Evolutionary conservation across 192 early-diverging fungal genomes (phyloP), one percentile per base, ranked within the genome.

Genomic region (Phycomyces blakesleeanus): DNA sequence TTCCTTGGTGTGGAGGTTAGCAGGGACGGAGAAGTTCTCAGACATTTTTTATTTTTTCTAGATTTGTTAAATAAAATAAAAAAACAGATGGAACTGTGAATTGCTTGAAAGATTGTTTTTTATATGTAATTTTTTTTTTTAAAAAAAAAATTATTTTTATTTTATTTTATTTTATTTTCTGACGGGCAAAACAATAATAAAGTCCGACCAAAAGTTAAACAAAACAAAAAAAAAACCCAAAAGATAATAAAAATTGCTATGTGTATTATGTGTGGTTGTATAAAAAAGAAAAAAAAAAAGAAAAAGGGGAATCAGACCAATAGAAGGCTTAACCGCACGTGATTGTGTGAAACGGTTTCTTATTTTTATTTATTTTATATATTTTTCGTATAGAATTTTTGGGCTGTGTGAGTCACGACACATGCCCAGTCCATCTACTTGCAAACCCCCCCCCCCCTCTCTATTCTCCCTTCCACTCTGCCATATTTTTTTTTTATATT

Each of bases 1-100:
- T 47, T 70, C 41, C 34, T 47, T 63, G 67, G 63, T 65, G 44
- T 75, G 73, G 65, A 81, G 57, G 63, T 81, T 81, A 40, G 74
- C 72, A 52, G 81, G 78, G 54, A 69, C 68, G 55, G 79, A 40
- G 58, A 81, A 81, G 27, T 61, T 26, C 20, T 41, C 51, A 64
- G 70, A 66, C 73, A 75, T 75, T 38, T 38, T 53, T 52, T 55
- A 56, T 56, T 16, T 56, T 37, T 56, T 37, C 29, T 16, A 37
- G 8, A 37, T 20, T 56, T 27, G 20, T 29, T 26, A 34, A 56
- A 56, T 24, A 56, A 27, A 29, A n/a, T 26, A 34, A 56, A 56
- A 26, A 56, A 27, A 29, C 18, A 27, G 27, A 29, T 18, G 29
- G 15, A 37, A 34, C 16, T 6, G 21, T 29, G 34, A 18, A 12